Percentiles rank a stretch among this genome's conserved stretches.
Evolutionary conservation across 805 yeast species (phyloP).

Genomic region (Zygosaccharomyces siamensis): DNA sequence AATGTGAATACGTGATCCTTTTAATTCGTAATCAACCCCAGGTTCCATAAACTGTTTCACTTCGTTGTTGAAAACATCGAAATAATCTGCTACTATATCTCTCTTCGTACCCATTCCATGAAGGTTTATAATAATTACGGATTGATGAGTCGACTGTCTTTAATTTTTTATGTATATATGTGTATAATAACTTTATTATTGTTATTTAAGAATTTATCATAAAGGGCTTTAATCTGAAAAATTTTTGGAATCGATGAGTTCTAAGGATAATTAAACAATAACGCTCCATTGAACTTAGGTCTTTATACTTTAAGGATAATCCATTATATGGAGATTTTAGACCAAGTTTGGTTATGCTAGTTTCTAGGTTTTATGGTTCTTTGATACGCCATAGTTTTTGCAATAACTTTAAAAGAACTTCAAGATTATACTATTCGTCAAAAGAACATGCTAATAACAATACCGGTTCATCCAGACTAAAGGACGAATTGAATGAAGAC

Average conservation of each 20-base stretch:
- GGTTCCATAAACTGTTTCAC: conserved; percentile 19
- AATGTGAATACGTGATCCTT: conserved; percentile 18
- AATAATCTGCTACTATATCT: conserved; percentile 17
- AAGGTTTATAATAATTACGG: background rate
- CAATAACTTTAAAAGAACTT: conserved; percentile 1
- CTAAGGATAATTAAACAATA: background rate
- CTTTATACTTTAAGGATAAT: background rate
- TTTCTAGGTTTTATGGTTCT: conserved; percentile 5
- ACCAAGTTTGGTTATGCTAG: conserved; percentile 3
- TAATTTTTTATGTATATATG: no score
- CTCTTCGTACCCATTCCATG: conserved; percentile 10
- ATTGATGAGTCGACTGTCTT: background rate
- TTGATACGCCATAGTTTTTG: conserved; percentile 1
- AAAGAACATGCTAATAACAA: background rate
- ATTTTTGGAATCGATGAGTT: conserved; percentile 2
- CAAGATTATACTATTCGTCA: conserved; percentile 7
- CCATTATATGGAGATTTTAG: background rate
- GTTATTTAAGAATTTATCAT: background rate
- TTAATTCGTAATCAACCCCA: conserved; percentile 13
- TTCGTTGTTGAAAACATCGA: conserved; percentile 20
- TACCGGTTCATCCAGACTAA: background rate
- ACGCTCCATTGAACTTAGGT: background rate
- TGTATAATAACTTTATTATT: background rate
- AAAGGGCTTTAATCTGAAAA: background rate
- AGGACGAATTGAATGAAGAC: background rate